Base-by-base conservation (phyloP, 805 yeast species). In the Ascoidea asiatica region DNA sequence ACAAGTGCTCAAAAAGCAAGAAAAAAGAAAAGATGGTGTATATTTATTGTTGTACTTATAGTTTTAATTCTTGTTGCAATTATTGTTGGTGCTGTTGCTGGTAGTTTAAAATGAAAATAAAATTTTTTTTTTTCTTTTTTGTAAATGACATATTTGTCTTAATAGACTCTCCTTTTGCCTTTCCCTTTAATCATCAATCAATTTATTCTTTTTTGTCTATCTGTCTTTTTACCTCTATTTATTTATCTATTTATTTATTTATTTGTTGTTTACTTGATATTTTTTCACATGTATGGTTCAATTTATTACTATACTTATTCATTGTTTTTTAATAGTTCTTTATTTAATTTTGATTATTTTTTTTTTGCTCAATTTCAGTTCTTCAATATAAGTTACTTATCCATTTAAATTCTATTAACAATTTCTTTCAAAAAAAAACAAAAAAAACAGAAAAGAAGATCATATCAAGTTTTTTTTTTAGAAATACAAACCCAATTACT, bases 1-100 rank as follows among this genome's bases (percentile, higher is more conserved):
- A 77, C 75, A 53, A 75, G 78, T 61, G 97, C 97, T 44, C 78
- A 79, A 63, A 81, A 82, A 58, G 94, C 95, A 44, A 79, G 97
- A 70, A 86, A 69, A 62, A 86, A 86, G 80, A 87, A 76, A 70
- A 74, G 84, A 70, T 83, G 90, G 78, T 82, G 94, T 60, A 70
- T 75, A 57, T 65, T 79, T 63, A 78, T 86, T 59, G 59, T 70
- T 54, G 64, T 74, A 50, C 56, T 78, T 44, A 70, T 83, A 52
- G 60, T 82, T 48, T 67, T 73, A 50, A 75, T 81, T 47, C 67
- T 84, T 56, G 79, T 82, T 38, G 77, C 78, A 50, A 77, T 75
- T 46, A 74, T 80, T 53, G 87, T 84, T 57, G 81, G 42, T 18
- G 42, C 35, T 40, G 42, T 40, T 17, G 42, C 35, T 8, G 42